Evolutionary conservation across 2,329 filamentous ascomycete species (phyloP), one percentile per base, ranked within the genome.

Genomic region (Chalaropsis thielavioides): DNA sequence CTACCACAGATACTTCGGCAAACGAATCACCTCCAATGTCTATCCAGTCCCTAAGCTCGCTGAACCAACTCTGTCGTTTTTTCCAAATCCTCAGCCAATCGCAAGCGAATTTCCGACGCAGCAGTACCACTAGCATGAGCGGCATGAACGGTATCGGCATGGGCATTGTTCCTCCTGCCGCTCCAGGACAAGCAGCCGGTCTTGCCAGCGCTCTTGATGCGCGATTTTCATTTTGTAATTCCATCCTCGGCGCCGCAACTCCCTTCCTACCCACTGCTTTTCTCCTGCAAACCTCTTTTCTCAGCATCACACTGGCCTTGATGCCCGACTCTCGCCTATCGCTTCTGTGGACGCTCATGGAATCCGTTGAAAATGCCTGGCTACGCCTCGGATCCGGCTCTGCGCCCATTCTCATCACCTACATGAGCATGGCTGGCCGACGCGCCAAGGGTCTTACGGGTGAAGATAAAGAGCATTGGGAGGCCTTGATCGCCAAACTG

Each of bases 61-160:
- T 79, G 65, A 77, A 76, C 64, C 77, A 78, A 67, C 69, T 79
- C 1, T 75, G 74, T 67, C 69, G 71, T 3, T 74, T 79, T 44
- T 72, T 75, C 63, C 73, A 72, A 65, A 71, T 75, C 8, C 71
- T 77, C 62, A 70, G 71, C 8, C 71, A 69, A 68, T 69, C 63
- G 64, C 68, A 38, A 35, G 13, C 43, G 22, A 40, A 17, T 65
- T 64, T 41, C 15, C 69, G 27, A 17, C 51, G 27, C 22, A 56
- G 51, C 27, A 56, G 51, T 19, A 56, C 22, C 22, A 4, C 51
- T 13, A 27, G 22, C 51, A 41, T n/a, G 11, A 19, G 35, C 19
- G 38, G 31, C 17, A 10, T 15, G 22, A 58, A 17, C 43, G 43
- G 44, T 67, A 69, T 61, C 64, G 43, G 56, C 56, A 64, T 44